phyloP scores from a whole-genome alignment of 495 filamentous ascomycete species.

The Aspergillus avenaceus region DNA sequence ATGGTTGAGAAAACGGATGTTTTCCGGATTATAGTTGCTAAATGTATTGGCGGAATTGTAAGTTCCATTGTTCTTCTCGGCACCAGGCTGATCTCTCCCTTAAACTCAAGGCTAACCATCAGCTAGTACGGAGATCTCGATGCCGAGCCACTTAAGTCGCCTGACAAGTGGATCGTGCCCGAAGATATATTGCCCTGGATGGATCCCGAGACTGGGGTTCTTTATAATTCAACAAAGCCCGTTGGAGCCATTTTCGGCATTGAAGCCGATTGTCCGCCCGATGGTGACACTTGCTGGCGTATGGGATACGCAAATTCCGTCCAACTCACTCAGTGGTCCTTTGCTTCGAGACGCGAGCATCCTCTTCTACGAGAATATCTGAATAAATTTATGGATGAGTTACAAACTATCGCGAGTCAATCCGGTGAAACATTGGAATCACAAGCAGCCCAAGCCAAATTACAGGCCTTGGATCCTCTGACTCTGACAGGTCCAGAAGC shows the following conservation, averaged over 20 bases:
- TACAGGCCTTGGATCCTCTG: conserved; percentile 10
- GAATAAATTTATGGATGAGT: not conserved
- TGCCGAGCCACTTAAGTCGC: conserved; percentile 9
- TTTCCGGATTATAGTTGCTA: conserved; percentile 14
- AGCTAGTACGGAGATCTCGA: conserved; percentile 19
- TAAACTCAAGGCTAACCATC: not conserved
- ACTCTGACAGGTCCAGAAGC: conserved; percentile 15
- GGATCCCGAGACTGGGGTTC: conserved; percentile 3
- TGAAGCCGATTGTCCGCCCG: conserved; percentile 12
- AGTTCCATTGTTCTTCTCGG: not conserved
- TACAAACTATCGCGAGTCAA: not conserved
- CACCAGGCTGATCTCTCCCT: not conserved
- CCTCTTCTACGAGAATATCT: conserved; percentile 9
- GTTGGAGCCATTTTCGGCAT: conserved; percentile 15
- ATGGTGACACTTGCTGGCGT: conserved; percentile 16
- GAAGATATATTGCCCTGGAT: conserved; percentile 10
- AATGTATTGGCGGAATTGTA: conserved; percentile 20
- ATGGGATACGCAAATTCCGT: conserved; percentile 15
- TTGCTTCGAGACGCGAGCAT: conserved; percentile 13
- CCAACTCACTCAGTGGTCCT: conserved; percentile 18
- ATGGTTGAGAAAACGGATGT: conserved; percentile 16
- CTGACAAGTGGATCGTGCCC: conserved; percentile 8
- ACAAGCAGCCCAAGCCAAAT: not conserved
- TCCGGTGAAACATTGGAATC: not conserved
- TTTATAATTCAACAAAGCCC: not conserved